Evolutionary conservation across 768 basidiomycete species (phyloP), one percentile per base, ranked within the genome.

Genomic region (Leccinum rimulosum): DNA sequence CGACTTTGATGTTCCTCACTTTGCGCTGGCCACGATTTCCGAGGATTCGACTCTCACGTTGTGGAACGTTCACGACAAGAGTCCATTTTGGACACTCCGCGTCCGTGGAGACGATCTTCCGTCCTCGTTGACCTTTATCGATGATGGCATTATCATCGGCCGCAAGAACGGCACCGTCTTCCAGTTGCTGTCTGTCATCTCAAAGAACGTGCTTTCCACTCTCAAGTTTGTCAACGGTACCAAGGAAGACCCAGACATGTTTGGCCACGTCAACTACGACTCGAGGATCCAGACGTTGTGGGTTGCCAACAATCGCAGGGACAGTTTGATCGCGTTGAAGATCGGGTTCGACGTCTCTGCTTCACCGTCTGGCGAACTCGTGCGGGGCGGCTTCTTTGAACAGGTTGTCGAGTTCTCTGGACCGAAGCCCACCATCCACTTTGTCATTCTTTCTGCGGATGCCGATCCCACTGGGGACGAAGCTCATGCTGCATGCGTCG

Each of bases 201-300:
- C 84, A 59, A 88, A 87, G 71, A 79, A 79, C 50, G 82, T 93
- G 2, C 76, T 91, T 31, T 90, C 92, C 14, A 91, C 88, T 6
- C 79, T 92, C 73, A 89, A 85, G 68, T 94, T 94, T 68, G 76
- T 88, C 66, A 89, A 86, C 62, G 85, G 84, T 22, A 54, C 62
- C 54, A 82, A 80, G 59, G 91, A 93, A 45, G 91, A 93, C 66
- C 78, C 78, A 15, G 90, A 91, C 9, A 93, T 94, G 89, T 94
- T 92, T 70, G 90, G 92, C 14, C 92, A 94, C 67, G 84, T 88
- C 63, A 87, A 84, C 66, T 94, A 94, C 68, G 92, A 94, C 74
- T 80, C 89, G 0, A 79, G 89, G 49, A 93, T 93, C 60, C 89
- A 89, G 75, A 93, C 90, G 0, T 77, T 94, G 31, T 94, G 92